Percentiles rank a stretch among this genome's conserved stretches.
phyloP scores from a whole-genome alignment of 176 grass and related monocot species.

The Paspalum notatum region DNA sequence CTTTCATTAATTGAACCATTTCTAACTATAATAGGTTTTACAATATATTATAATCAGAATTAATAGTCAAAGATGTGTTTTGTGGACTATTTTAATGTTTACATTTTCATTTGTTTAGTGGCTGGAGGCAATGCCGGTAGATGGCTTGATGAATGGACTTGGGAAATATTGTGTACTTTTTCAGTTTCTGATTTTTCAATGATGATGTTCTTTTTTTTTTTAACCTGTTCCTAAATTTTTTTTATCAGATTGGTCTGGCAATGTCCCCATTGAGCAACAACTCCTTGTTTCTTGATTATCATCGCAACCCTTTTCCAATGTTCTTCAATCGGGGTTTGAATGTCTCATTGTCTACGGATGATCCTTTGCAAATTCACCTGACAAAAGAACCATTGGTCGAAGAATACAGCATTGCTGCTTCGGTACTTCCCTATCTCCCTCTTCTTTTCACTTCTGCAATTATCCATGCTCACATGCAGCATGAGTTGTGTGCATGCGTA shows the following conservation, averaged over 20 bases:
- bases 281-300: slow-evolving; percentile 97
- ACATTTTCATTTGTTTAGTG: background rate
- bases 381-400: slow-evolving; percentile 99
- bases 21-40: too few relatives aligned
- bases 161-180: slow-evolving; percentile 14
- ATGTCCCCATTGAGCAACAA: slow-evolving; percentile 98
- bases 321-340: slow-evolving; percentile 95
- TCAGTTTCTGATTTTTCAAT: slow-evolving; percentile 22
- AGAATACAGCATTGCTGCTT: slow-evolving; percentile 99
- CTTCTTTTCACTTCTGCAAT: slow-evolving; percentile 9
- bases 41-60: background rate
- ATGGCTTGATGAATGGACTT: background rate
- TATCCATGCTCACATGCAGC: slow-evolving; percentile 10
- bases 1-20: too few relatives aligned
- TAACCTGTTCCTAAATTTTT: slow-evolving; percentile 45
- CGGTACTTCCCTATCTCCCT: slow-evolving; percentile 61
- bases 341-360: slow-evolving; percentile 94
- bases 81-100: background rate
- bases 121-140: background rate
- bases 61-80: background rate
- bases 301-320: slow-evolving; percentile 87
- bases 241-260: slow-evolving; percentile 88
- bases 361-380: slow-evolving; percentile 99
- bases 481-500: slow-evolving; percentile 4
- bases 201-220: background rate